Evolutionary conservation across 495 filamentous ascomycete genomes (phyloP), one percentile per base, ranked within the genome.

Genomic region (Xanthoparmelia taractica): DNA sequence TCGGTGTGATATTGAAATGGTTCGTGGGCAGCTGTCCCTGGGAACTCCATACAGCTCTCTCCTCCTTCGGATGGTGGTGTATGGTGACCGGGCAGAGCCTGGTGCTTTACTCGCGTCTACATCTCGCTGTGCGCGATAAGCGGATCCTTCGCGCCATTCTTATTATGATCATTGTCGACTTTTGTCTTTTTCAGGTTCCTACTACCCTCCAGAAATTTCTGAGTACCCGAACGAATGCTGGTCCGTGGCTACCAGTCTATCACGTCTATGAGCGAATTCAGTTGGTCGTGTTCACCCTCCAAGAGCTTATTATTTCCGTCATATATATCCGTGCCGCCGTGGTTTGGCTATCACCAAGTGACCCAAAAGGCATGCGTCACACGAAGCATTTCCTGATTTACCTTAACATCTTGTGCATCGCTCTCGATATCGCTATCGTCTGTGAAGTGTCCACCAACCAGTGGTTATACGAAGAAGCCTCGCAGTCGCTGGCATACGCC

Each of bases 21-120:
- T 73, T 68, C 31, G 59, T 62, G 27, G 79, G 3, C 73, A 75
- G 50, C 75, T 80, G 68, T 76, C 77, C 60, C 34, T 68, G 66
- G 66, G 52, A 62, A 40, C 43, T 68, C 59, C 58, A 68, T 63
- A 68, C 66, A 27, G 63, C 63, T 43, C 61, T 68, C 59, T 64
- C 66, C n/a, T 59, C 79, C 34, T 62, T 86, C 25, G 85, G 85
- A 27, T 88, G 85, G 85, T 82, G 74, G 63, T 70, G 65, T 18
- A 86, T 87, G 84, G 82, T 88, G 8, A 85, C 83, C 0, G 85
- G 84, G 29, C 84, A 87, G 67, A 83, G 81, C 8, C 65, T 74
- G 15, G 69, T 76, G 17, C 68, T 76, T 13, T 76, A 74, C 60
- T 76, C 74, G 50, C 70, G 74, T 3, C 67, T 76, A 11, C 67